Conservation (phyloP, 2,329 filamentous ascomycete genomes). For the Aspergillus terreus region DNA sequence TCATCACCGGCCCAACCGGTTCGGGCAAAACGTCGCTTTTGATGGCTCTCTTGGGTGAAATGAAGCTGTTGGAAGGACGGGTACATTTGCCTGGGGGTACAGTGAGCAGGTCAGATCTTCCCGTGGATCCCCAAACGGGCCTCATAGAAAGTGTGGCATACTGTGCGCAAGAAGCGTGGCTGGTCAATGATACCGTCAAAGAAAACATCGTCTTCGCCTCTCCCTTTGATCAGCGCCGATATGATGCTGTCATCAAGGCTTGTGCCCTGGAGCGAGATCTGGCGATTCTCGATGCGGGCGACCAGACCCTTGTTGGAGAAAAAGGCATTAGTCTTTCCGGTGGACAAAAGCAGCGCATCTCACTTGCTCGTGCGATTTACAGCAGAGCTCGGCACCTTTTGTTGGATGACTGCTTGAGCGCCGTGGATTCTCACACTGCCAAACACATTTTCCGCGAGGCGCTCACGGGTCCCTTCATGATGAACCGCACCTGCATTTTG, state of each 20-base stretch:
- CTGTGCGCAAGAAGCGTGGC: conserved; percentile 94
- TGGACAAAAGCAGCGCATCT: conserved; percentile 96
- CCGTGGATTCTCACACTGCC: conserved; percentile 94
- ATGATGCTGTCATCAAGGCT: conserved; percentile 81
- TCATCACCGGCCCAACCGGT: conserved; percentile 89
- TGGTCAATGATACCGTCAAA: conserved; percentile 91
- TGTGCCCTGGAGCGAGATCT: conserved; percentile 90
- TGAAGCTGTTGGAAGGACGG: conserved; percentile 77
- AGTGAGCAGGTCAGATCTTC: conserved; percentile 76
- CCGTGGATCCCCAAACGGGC: conserved; percentile 74
- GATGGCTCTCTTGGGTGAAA: conserved; percentile 94
- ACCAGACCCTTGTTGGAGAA: conserved; percentile 91
- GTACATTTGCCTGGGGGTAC: conserved; percentile 82
- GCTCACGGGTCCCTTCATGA: conserved; percentile 84
- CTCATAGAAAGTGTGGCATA: conserved; percentile 92
- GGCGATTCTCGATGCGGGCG: conserved; percentile 85
- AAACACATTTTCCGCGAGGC: conserved; percentile 98
- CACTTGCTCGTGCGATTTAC: conserved; percentile 93
- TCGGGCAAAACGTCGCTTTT: conserved; percentile 93
- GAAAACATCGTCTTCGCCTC: conserved; percentile 93
- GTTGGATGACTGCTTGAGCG: conserved; percentile 91
- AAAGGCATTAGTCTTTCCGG: conserved; percentile 96
- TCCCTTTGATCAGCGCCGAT: conserved; percentile 74
- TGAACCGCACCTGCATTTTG: conserved; percentile 81
- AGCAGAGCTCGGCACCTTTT: conserved; percentile 88